Evolutionary conservation across 2,329 filamentous ascomycete genomes (phyloP).

Genomic region (Onygenales sp.): DNA sequence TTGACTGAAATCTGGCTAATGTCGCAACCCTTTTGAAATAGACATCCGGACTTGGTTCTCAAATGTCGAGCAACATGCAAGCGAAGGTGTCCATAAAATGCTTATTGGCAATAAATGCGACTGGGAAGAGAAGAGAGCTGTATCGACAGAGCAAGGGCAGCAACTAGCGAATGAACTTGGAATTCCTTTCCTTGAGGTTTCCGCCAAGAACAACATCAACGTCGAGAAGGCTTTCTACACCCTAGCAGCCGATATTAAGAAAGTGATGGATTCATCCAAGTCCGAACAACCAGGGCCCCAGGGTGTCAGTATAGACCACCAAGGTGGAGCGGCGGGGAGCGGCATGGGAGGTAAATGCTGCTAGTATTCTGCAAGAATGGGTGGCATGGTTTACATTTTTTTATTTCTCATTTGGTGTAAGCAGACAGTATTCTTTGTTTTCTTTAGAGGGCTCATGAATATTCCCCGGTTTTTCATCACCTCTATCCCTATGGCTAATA

Average conservation of each 20-base stretch:
- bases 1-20: slow-evolving; percentile 8
- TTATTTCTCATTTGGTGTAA: slow-evolving; percentile 1
- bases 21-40: slow-evolving; percentile 28
- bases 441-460: not conserved
- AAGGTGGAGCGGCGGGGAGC: slow-evolving; percentile 41
- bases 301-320: slow-evolving; percentile 61
- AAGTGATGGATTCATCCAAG: slow-evolving; percentile 88
- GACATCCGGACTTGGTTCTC: slow-evolving; percentile 99
- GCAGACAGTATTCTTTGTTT: not conserved
- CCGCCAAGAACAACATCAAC: slow-evolving; percentile 98
- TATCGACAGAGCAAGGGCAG: slow-evolving; percentile 88
- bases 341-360: slow-evolving; percentile 65
- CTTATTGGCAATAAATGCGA: slow-evolving; percentile 99
- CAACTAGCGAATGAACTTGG: slow-evolving; percentile 89
- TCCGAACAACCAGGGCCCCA: slow-evolving; percentile 52
- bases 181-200: slow-evolving; percentile 97
- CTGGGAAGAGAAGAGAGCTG: slow-evolving; percentile 97
- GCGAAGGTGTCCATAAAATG: slow-evolving; percentile 98
- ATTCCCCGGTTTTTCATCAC: not conserved
- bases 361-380: slow-evolving; percentile 33
- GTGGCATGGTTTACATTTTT: not conserved
- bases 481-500: no score
- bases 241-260: slow-evolving; percentile 95
- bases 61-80: slow-evolving; percentile 96
- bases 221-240: slow-evolving; percentile 98